Conservation (phyloP, 352 stramenopile genomes). For the Hyaloperonospora brassicae region DNA sequence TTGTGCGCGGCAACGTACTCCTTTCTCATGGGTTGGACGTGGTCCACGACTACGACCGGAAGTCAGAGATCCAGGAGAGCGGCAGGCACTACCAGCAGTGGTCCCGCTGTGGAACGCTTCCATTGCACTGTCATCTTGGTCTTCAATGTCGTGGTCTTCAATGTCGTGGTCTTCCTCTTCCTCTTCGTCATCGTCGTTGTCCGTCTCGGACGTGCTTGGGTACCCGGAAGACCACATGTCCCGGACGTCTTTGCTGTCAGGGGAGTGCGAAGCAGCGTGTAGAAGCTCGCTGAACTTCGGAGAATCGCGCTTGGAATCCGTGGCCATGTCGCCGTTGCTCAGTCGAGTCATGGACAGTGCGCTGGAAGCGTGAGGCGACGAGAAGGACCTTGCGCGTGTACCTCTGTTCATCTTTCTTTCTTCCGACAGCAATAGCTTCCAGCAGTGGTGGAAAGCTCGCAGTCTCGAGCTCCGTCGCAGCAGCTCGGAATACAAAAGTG, state of each 20-base stretch:
- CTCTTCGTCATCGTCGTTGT: conserved; percentile 17
- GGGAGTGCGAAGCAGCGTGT: conserved; percentile 16
- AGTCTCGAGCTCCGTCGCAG: conserved; percentile 4
- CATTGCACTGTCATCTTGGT: conserved; percentile 12
- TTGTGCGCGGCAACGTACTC: conserved; percentile 41
- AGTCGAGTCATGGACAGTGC: conserved; percentile 1
- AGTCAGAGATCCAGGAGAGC: conserved; percentile 28
- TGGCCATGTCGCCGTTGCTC: not conserved
- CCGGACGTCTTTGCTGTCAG: conserved; percentile 3
- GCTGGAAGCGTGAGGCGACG: not conserved
- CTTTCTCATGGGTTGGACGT: conserved; percentile 49
- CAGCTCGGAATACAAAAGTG: conserved; percentile 16
- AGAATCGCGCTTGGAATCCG: conserved; percentile 7
- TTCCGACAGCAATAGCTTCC: conserved; percentile 1
- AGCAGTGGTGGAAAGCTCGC: conserved; percentile 2
- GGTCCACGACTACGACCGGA: conserved; percentile 47
- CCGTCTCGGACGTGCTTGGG: conserved; percentile 21
- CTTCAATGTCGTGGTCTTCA: conserved; percentile 16
- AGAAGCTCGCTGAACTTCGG: conserved; percentile 23
- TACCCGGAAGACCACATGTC: conserved; percentile 11
- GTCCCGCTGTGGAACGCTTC: conserved; percentile 5
- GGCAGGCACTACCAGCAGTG: conserved; percentile 7
- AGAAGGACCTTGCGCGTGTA: not conserved
- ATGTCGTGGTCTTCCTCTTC: conserved; percentile 14
- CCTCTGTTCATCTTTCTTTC: conserved; percentile 8